These are phyloP conservation scores for Boletellus deceptivus DNA, from an alignment of 1,284 basidiomycete genomes.

Conservation along the genomic window DNA sequence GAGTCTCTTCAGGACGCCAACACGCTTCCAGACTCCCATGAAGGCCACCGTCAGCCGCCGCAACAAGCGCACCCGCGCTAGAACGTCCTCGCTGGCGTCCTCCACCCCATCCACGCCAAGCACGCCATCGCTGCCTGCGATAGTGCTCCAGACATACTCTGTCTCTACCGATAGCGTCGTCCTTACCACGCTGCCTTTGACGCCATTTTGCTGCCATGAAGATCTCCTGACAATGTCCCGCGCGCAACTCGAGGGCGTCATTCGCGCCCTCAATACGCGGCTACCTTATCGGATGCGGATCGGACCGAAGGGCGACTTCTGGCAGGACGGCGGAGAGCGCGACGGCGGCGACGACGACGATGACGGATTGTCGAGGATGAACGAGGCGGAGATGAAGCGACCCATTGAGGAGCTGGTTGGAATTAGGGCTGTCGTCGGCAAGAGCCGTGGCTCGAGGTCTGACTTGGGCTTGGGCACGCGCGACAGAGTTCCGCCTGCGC, in stretches of 20 bases:
- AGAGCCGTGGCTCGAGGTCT: conserved; percentile 18
- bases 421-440: conserved; percentile 34
- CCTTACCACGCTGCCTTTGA: conserved; percentile 48
- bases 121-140: conserved; percentile 18
- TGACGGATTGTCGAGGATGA: conserved; percentile 28
- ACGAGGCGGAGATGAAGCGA: conserved; percentile 42
- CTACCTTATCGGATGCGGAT: conserved; percentile 49
- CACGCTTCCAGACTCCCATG: conserved; percentile 18
- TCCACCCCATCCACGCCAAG: conserved; percentile 7
- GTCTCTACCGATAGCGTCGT: conserved; percentile 48
- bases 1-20: conserved; percentile 25
- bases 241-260: conserved; percentile 44
- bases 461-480: conserved; percentile 16
- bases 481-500: conserved; percentile 22
- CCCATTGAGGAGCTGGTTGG: conserved; percentile 54
- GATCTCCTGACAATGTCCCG: conserved; percentile 57
- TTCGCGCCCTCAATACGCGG: conserved; percentile 44
- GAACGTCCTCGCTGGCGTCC: conserved; percentile 6
- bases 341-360: conserved; percentile 1
- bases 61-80: conserved; percentile 21
- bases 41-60: conserved; percentile 10
- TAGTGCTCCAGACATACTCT: conserved; percentile 54
- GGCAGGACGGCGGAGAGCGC: conserved; percentile 6
- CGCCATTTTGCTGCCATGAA: conserved; percentile 62
- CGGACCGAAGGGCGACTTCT: conserved; percentile 29